These are phyloP conservation scores for Solanum infundibuliforme DNA, from an alignment of 257 asterid genomes.

Conservation along the genomic window DNA sequence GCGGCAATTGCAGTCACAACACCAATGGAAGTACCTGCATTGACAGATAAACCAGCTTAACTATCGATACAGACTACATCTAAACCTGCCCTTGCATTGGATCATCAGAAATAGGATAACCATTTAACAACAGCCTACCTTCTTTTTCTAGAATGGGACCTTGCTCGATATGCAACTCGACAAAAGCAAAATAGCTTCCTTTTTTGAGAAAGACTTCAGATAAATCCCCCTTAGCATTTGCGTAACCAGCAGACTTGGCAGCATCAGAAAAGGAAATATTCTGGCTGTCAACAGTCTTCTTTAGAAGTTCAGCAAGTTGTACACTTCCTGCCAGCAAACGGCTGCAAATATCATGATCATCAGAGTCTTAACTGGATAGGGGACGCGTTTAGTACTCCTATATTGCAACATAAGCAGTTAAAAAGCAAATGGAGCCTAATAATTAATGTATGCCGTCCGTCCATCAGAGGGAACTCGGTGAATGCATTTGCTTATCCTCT, in stretches of 20 bases:
- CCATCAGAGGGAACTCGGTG: not conserved
- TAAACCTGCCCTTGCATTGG: not conserved
- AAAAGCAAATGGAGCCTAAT: not conserved
- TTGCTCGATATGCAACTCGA: conserved; percentile 95
- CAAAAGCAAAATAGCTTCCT: conserved; percentile 70
- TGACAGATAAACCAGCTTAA: not conserved
- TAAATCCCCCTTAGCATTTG: conserved; percentile 26
- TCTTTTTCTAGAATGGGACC: conserved; percentile 94
- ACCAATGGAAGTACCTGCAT: conserved; percentile 56
- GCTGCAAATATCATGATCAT: conserved; percentile 41
- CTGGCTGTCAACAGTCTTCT: conserved; percentile 53
- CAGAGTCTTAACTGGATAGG: conserved; percentile 5
- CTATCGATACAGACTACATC: not conserved
- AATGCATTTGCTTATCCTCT: not conserved
- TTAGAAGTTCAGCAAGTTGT: conserved; percentile 52
- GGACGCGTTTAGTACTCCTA: not conserved
- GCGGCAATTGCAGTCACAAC: conserved; percentile 97
- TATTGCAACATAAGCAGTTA: not conserved
- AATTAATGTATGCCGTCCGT: not conserved
- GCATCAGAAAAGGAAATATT: conserved; percentile 60
- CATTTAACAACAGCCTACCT: conserved; percentile 30
- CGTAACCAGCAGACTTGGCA: conserved; percentile 66
- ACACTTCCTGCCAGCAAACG: conserved; percentile 78
- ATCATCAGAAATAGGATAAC: not conserved
- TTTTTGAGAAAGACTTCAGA: conserved; percentile 52